phyloP scores from a whole-genome alignment of 2,329 filamentous ascomycete genomes.

The Stenocarpella maydis region DNA sequence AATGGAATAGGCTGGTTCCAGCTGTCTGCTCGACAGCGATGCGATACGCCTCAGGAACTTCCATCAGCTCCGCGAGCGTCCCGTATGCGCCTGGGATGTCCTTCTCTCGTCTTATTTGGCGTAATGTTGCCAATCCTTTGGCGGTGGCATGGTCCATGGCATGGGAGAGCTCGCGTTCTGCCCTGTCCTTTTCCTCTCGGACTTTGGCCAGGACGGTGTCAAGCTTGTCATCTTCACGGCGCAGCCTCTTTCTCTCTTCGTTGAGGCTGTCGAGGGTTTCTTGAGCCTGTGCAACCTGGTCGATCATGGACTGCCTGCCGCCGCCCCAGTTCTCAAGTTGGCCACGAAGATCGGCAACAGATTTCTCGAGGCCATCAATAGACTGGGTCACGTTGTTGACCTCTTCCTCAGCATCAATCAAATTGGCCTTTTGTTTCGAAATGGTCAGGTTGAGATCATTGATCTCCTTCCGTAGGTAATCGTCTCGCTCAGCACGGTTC shows the following conservation, averaged over 20 bases:
- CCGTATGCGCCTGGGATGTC: slow-evolving; percentile 89
- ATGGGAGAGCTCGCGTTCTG: slow-evolving; percentile 79
- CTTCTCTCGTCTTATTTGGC: slow-evolving; percentile 80
- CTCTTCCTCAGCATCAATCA: slow-evolving; percentile 85
- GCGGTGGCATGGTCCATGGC: slow-evolving; percentile 92
- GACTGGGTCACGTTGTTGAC: slow-evolving; percentile 74
- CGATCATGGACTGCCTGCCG: slow-evolving; percentile 74
- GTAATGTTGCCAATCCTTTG: slow-evolving; percentile 85
- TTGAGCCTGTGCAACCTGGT: slow-evolving; percentile 79
- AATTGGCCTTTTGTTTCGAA: slow-evolving; percentile 82
- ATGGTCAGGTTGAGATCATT: slow-evolving; percentile 79
- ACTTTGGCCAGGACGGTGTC: slow-evolving; percentile 80
- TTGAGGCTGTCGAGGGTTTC: slow-evolving; percentile 80
- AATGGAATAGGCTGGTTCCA: slow-evolving; percentile 92
- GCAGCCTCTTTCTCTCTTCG: slow-evolving; percentile 87
- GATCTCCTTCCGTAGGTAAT: slow-evolving; percentile 82
- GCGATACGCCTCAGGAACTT: slow-evolving; percentile 84
- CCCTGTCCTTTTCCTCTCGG: slow-evolving; percentile 77
- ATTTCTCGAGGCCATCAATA: slow-evolving; percentile 75
- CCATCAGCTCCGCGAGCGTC: slow-evolving; percentile 90
- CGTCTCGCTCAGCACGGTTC: slow-evolving; percentile 87
- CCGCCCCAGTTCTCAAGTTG: slow-evolving; percentile 82
- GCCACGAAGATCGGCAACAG: slow-evolving; percentile 74
- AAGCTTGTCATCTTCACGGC: slow-evolving; percentile 88
- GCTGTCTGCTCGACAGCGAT: slow-evolving; percentile 93